These are phyloP conservation scores for Elongisporangium anandrum DNA, from an alignment of 352 stramenopile species.

Conservation along the genomic window DNA sequence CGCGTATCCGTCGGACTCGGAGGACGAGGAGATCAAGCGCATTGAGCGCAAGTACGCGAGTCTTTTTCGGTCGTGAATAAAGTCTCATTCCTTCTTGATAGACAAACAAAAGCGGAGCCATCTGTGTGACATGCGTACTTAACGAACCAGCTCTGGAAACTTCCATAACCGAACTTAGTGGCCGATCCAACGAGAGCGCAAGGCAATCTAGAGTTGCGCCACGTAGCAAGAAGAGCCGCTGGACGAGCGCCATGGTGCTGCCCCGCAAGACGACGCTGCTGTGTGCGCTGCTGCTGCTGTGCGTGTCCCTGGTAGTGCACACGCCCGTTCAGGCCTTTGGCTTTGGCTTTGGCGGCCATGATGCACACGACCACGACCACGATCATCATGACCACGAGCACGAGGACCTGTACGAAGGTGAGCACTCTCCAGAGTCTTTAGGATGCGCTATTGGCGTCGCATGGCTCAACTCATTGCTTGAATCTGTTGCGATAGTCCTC, in stretches of 20 bases:
- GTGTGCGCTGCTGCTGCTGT: conserved; percentile 18
- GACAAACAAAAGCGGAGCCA: neutral
- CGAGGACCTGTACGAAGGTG: conserved; percentile 76
- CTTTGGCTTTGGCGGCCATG: conserved; percentile 50
- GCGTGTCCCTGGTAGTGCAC: conserved; percentile 25
- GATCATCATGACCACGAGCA: conserved; percentile 52
- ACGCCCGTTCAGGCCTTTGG: conserved; percentile 29
- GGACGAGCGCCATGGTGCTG: conserved; percentile 14
- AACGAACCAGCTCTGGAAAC: neutral
- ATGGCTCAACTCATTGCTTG: conserved; percentile 1
- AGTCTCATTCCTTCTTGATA: neutral
- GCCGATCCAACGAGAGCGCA: neutral
- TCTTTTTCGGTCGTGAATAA: conserved; percentile 24
- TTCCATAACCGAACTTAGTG: neutral
- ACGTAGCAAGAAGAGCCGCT: conserved; percentile 2
- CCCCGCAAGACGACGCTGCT: conserved; percentile 21
- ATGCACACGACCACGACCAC: conserved; percentile 34
- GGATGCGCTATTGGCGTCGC: neutral
- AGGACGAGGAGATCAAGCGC: conserved; percentile 65
- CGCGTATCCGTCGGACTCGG: conserved; percentile 44
- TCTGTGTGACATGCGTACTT: neutral
- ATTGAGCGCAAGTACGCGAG: conserved; percentile 77
- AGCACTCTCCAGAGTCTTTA: too few relatives aligned
- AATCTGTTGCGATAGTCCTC: conserved; percentile 32
- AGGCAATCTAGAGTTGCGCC: neutral